Conservation (phyloP, 108 stramenopile genomes). For the Conticribra weissflogii region DNA sequence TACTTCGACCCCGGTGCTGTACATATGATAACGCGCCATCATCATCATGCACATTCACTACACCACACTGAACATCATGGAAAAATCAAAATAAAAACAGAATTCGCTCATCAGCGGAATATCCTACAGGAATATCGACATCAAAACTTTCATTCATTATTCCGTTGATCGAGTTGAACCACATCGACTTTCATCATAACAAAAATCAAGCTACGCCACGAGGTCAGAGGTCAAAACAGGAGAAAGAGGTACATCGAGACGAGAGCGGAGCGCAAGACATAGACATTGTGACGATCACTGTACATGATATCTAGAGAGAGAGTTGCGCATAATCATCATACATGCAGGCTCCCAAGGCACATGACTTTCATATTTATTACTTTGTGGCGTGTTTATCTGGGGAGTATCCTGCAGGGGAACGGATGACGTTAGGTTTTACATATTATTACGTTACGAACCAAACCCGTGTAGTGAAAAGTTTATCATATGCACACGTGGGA, state of each 20-base stretch:
- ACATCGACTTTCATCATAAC: too few species aligned
- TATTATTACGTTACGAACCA: background rate
- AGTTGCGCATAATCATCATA: background rate
- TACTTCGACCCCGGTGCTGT: too few species aligned
- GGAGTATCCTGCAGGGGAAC: background rate
- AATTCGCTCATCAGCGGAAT: too few species aligned
- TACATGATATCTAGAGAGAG: background rate
- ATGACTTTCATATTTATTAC: background rate
- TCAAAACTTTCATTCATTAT: too few species aligned
- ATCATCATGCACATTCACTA: too few species aligned
- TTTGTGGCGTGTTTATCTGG: background rate
- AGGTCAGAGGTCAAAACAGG: background rate
- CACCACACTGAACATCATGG: too few species aligned
- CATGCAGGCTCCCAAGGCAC: background rate
- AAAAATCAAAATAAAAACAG: too few species aligned
- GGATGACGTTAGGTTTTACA: background rate
- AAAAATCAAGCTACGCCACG: background rate
- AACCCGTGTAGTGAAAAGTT: background rate
- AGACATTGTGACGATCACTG: background rate
- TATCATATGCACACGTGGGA: too few species aligned
- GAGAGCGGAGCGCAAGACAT: slow-evolving; percentile 1
- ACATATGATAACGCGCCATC: too few species aligned
- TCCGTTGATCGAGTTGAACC: too few species aligned
- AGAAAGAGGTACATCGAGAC: background rate
- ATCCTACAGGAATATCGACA: too few species aligned